Conservation (phyloP, 2,329 filamentous ascomycete species). For the Curvularia sp. region DNA sequence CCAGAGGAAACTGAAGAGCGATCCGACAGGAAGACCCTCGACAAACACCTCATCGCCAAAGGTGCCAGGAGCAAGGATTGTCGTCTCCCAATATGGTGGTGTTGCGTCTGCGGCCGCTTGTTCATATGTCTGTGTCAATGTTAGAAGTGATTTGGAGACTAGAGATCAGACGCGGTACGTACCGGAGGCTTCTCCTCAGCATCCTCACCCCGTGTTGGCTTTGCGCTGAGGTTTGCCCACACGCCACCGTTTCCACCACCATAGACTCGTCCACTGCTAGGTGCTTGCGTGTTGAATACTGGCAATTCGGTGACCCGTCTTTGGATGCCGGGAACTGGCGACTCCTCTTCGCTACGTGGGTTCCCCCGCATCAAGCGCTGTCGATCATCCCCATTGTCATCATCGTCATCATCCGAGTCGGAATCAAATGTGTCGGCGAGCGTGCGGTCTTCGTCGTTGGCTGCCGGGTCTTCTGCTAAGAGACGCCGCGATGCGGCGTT, state of each 20-base stretch:
- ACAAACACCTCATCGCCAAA: constrained; percentile 96
- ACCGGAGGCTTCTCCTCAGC: constrained; percentile 93
- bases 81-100: constrained; percentile 98
- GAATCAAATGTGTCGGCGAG: constrained; percentile 89
- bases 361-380: constrained; percentile 82
- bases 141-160: constrained; percentile 42
- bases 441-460: constrained; percentile 72
- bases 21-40: constrained; percentile 91
- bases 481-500: constrained; percentile 56
- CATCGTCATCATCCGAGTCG: constrained; percentile 67
- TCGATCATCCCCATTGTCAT: constrained; percentile 74
- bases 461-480: constrained; percentile 60
- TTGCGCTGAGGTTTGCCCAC: constrained; percentile 92
- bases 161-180: constrained; percentile 53
- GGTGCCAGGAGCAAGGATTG: constrained; percentile 90
- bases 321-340: constrained; percentile 49
- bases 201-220: constrained; percentile 81
- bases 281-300: constrained; percentile 53
- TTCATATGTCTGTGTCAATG: constrained; percentile 79
- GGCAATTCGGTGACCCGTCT: constrained; percentile 63
- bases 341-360: constrained; percentile 37
- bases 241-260: constrained; percentile 89
- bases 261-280: constrained; percentile 62
- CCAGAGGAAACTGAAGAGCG: constrained; percentile 86
- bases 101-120: constrained; percentile 96